A percentile compares a stretch with the other conserved stretches of the same genome.
Evolutionary conservation across 1,284 basidiomycete genomes (phyloP).

Genomic region (Clitocybe nebularis): DNA sequence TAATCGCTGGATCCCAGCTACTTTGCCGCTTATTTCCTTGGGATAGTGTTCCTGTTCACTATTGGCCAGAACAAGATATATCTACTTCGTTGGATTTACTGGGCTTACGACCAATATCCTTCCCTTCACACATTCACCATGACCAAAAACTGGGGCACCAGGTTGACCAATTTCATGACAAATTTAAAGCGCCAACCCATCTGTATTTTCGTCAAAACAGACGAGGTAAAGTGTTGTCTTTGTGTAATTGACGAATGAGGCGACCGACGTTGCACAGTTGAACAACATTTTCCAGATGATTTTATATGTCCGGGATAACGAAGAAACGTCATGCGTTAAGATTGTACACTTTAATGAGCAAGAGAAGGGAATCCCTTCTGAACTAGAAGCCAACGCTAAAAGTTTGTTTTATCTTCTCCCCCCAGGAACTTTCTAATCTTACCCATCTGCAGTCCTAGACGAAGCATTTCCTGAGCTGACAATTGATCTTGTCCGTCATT

Average conservation of each 20-base stretch:
- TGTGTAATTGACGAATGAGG: conserved; percentile 1
- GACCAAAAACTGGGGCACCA: conserved; percentile 38
- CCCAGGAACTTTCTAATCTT: no score
- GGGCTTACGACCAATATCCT: conserved; percentile 61
- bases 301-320: conserved; percentile 60
- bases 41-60: conserved; percentile 43
- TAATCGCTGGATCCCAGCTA: conserved; percentile 38
- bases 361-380: conserved; percentile 48
- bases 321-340: conserved; percentile 64
- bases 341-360: conserved; percentile 60
- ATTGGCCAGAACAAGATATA: conserved; percentile 48
- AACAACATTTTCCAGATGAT: conserved; percentile 61
- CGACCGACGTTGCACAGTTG: conserved; percentile 38
- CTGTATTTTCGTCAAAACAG: conserved; percentile 54
- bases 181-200: conserved; percentile 49
- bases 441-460: conserved; percentile 40
- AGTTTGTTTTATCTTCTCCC: conserved; percentile 32
- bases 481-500: conserved; percentile 43
- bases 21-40: conserved; percentile 56
- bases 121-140: conserved; percentile 34
- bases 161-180: conserved; percentile 41
- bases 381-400: conserved; percentile 60
- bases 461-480: conserved; percentile 63
- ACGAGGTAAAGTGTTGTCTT: conserved; percentile 44
- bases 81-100: conserved; percentile 51